A percentile compares a stretch with the other conserved stretches of the same genome.
These are phyloP conservation scores for Herpotrichia juniperi DNA, from an alignment of 2,329 filamentous ascomycete genomes.

Conservation along the genomic window DNA sequence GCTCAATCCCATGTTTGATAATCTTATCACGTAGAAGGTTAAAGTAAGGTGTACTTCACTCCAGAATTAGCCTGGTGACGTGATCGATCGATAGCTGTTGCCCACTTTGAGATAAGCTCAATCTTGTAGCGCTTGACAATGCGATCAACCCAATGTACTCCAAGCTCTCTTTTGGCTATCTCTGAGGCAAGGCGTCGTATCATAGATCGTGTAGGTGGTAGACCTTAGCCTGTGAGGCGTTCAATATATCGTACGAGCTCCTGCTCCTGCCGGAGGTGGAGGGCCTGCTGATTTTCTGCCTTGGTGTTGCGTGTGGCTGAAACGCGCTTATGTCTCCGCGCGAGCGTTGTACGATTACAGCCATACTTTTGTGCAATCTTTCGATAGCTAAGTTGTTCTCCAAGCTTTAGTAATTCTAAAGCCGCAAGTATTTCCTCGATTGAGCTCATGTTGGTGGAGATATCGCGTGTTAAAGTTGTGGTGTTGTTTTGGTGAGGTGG, in stretches of 20 bases:
- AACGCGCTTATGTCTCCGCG: not conserved
- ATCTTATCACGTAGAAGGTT: conserved; percentile 4
- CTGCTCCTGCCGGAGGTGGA: not conserved
- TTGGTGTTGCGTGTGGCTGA: not conserved
- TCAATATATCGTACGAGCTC: conserved; percentile 14
- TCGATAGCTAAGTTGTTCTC: conserved; percentile 5
- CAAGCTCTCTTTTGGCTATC: conserved; percentile 7
- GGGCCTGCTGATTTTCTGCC: not conserved
- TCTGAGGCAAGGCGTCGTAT: conserved; percentile 11
- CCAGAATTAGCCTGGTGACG: conserved; percentile 17
- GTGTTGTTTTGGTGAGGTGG: too few species aligned
- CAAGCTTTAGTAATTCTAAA: conserved; percentile 6
- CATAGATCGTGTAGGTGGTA: conserved; percentile 16
- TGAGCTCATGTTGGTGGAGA: conserved; percentile 10
- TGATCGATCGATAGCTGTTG: conserved; percentile 13
- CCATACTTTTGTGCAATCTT: conserved; percentile 11
- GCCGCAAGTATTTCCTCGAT: conserved; percentile 14
- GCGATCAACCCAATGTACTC: conserved; percentile 10
- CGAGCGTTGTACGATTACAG: conserved; percentile 8
- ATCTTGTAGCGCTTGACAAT: conserved; percentile 5
- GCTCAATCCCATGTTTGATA: not conserved
- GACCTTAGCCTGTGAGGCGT: conserved; percentile 8
- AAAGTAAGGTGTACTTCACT: conserved; percentile 19
- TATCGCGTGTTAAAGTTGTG: conserved; percentile 7
- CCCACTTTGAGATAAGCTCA: conserved; percentile 12